These are phyloP conservation scores for Picochlorum sp. DNA, from an alignment of 139 green algal species.

Conservation along the genomic window DNA sequence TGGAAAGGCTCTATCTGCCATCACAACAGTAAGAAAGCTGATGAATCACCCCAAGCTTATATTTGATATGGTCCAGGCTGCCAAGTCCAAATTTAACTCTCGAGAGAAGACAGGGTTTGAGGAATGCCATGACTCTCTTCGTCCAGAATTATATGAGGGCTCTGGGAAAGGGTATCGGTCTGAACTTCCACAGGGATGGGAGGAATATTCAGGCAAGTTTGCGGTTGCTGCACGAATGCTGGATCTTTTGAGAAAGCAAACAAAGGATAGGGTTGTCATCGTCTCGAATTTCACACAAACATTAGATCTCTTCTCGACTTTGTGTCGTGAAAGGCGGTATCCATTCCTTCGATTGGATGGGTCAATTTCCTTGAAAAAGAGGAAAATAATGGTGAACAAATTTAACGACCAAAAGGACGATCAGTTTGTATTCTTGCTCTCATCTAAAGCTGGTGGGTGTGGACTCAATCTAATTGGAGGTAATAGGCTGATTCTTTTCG, in stretches of 20 bases:
- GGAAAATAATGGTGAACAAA: slow-evolving; percentile 86
- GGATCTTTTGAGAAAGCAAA: slow-evolving; percentile 62
- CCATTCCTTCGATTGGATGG: slow-evolving; percentile 87
- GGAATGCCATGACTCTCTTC: slow-evolving; percentile 65
- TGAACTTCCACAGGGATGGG: slow-evolving; percentile 20
- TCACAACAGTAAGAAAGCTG: slow-evolving; percentile 93
- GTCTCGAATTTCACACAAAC: slow-evolving; percentile 92
- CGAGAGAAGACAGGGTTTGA: slow-evolving; percentile 61
- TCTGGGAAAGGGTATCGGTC: slow-evolving; percentile 45
- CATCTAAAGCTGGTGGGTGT: slow-evolving; percentile 89
- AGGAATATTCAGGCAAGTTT: slow-evolving; percentile 35
- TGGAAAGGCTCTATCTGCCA: slow-evolving; percentile 67
- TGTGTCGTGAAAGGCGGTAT: slow-evolving; percentile 83
- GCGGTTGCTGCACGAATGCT: slow-evolving; percentile 79
- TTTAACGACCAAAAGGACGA: slow-evolving; percentile 42
- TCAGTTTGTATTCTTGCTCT: slow-evolving; percentile 97
- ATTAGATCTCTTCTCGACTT: slow-evolving; percentile 75
- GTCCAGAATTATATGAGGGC: slow-evolving; percentile 71
- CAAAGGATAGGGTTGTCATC: slow-evolving; percentile 77
- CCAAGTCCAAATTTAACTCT: not conserved
- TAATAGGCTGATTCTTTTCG: slow-evolving; percentile 93
- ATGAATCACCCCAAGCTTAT: slow-evolving; percentile 97
- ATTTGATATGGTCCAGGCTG: slow-evolving; percentile 50
- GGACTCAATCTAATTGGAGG: slow-evolving; percentile 96
- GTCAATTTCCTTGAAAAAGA: slow-evolving; percentile 81